These are phyloP conservation scores for Pichia cabralensis DNA, from an alignment of 805 yeast species.

Conservation along the genomic window DNA sequence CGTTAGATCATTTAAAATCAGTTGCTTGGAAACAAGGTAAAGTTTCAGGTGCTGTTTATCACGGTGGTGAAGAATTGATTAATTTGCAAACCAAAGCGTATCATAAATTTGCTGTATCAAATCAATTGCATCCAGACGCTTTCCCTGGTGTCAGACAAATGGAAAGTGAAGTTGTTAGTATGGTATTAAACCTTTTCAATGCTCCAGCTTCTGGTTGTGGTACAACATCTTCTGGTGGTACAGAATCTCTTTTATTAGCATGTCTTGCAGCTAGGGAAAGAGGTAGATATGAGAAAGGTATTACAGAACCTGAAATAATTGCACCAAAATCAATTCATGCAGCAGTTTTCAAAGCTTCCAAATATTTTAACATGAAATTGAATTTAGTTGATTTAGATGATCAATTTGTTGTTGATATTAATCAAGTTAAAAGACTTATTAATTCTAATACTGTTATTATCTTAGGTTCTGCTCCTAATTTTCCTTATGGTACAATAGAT, in stretches of 20 bases:
- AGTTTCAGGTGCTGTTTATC: conserved; percentile 93
- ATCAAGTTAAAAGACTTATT: conserved; percentile 52
- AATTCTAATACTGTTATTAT: conserved; percentile 73
- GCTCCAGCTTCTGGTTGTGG: conserved; percentile 73
- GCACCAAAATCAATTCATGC: conserved; percentile 92
- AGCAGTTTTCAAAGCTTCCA: conserved; percentile 87
- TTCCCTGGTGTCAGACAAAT: conserved; percentile 94
- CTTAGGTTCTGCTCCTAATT: conserved; percentile 94
- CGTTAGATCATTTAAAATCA: conserved; percentile 43
- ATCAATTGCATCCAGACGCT: conserved; percentile 94
- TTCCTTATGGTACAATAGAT: conserved; percentile 93
- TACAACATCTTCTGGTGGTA: conserved; percentile 87
- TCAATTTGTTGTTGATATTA: conserved; percentile 58
- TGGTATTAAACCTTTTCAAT: conserved; percentile 74
- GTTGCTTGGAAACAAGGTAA: conserved; percentile 73
- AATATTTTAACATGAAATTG: conserved; percentile 78
- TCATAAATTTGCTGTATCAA: conserved; percentile 71
- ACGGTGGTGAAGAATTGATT: conserved; percentile 78
- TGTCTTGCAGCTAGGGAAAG: conserved; percentile 82
- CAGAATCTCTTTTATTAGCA: conserved; percentile 81
- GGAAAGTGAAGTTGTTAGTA: conserved; percentile 91
- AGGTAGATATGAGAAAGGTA: conserved; percentile 48
- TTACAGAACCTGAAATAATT: conserved; percentile 71
- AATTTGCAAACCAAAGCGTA: conserved; percentile 70
- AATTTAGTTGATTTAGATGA: conserved; percentile 69